Evolutionary conservation across 495 filamentous ascomycete species (phyloP).

Genomic region (Usnea hakonensis): DNA sequence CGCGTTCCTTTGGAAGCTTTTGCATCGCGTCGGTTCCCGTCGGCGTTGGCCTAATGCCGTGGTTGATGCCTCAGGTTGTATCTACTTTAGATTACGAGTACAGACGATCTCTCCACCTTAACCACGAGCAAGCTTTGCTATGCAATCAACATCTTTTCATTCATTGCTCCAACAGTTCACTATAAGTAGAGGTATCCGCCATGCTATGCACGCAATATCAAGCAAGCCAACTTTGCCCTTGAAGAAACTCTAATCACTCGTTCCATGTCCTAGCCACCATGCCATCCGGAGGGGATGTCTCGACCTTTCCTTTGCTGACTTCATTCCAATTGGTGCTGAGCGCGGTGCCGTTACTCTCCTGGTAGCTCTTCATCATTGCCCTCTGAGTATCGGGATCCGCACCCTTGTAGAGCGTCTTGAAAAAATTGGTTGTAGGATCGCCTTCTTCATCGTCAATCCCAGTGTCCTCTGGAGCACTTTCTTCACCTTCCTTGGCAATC

Average conservation of each 20-base stretch:
- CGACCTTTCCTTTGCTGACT: constrained; percentile 63
- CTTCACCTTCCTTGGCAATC: constrained; percentile 24
- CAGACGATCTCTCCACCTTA: background rate
- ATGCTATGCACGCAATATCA: background rate
- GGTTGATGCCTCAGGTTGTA: constrained; percentile 12
- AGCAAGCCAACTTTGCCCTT: background rate
- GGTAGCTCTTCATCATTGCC: constrained; percentile 97
- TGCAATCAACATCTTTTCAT: background rate
- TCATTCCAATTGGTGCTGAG: constrained; percentile 91
- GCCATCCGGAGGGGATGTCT: constrained; percentile 68
- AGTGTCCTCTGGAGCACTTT: constrained; percentile 34
- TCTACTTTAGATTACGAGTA: no score
- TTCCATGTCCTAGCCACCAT: constrained; percentile 64
- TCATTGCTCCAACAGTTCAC: background rate
- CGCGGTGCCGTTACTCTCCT: constrained; percentile 87
- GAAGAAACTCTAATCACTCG: background rate
- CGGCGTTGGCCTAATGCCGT: constrained; percentile 13
- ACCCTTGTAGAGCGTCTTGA: constrained; percentile 79
- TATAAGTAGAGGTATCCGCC: background rate
- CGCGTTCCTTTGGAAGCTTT: background rate
- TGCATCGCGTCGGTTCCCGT: background rate
- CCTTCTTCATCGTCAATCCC: constrained; percentile 56
- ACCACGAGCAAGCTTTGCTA: background rate
- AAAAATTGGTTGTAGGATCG: constrained; percentile 76
- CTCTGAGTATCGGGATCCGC: constrained; percentile 73